These are phyloP conservation scores for Trichoderma reesei DNA, from an alignment of 495 filamentous ascomycete species.

Conservation along the genomic window DNA sequence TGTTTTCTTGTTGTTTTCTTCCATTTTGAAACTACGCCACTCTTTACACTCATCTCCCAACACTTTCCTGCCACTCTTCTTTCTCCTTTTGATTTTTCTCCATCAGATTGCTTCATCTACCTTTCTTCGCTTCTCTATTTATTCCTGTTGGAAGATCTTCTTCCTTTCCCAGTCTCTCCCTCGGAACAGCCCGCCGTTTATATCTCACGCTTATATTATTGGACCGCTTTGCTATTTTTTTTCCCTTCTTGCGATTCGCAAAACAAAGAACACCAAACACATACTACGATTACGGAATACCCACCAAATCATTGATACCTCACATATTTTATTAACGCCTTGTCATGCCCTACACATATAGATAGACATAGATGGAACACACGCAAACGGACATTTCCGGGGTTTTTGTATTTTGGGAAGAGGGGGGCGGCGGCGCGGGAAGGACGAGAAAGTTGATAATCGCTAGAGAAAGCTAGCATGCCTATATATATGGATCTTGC, in stretches of 20 bases:
- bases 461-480: too few relatives aligned
- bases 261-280: constrained; percentile 13
- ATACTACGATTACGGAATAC: not conserved
- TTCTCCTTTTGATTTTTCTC: constrained; percentile 14
- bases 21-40: constrained; percentile 15
- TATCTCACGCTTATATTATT: constrained; percentile 12
- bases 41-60: constrained; percentile 1
- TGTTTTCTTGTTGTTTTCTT: too few relatives aligned
- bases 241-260: constrained; percentile 11
- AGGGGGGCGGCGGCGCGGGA: too few relatives aligned
- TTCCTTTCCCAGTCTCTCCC: constrained; percentile 9
- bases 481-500: too few relatives aligned
- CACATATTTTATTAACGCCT: not conserved
- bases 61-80: constrained; percentile 11
- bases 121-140: constrained; percentile 11
- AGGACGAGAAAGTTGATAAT: too few relatives aligned
- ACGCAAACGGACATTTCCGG: not conserved
- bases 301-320: constrained; percentile 8
- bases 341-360: not conserved
- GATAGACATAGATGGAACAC: constrained; percentile 5
- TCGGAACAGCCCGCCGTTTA: not conserved
- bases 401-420: too few relatives aligned
- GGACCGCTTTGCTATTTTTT: constrained; percentile 14
- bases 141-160: constrained; percentile 13
- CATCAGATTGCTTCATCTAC: constrained; percentile 11